Evolutionary conservation across 1,284 basidiomycete genomes (phyloP).

Genomic region (Pulchroboletus neoregius): DNA sequence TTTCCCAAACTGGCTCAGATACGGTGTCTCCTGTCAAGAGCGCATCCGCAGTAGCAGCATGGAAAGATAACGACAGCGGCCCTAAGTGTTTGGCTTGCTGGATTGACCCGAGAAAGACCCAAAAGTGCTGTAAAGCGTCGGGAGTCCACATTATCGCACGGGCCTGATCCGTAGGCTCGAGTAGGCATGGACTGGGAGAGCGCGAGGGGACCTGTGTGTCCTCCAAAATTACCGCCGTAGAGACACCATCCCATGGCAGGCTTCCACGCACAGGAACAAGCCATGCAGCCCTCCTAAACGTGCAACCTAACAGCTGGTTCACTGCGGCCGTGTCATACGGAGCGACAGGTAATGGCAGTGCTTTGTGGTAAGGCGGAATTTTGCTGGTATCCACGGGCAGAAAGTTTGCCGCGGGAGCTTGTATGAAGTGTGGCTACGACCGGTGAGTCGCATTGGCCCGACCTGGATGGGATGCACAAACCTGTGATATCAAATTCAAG

Average conservation of each 20-base stretch:
- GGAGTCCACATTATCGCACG: slow-evolving; percentile 49
- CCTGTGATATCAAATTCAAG: slow-evolving; percentile 28
- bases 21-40: slow-evolving; percentile 10
- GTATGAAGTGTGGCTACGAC: slow-evolving; percentile 31
- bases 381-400: slow-evolving; percentile 18
- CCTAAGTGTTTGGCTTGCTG: slow-evolving; percentile 42
- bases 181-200: slow-evolving; percentile 17
- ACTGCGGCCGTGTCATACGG: slow-evolving; percentile 39
- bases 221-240: slow-evolving; percentile 42
- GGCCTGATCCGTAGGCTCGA: slow-evolving; percentile 14
- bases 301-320: slow-evolving; percentile 26
- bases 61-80: slow-evolving; percentile 51
- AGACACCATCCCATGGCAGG: slow-evolving; percentile 48
- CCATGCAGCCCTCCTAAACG: slow-evolving; percentile 51
- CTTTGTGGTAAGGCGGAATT: slow-evolving; percentile 24
- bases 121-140: slow-evolving; percentile 43
- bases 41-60: slow-evolving; percentile 32
- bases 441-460: slow-evolving; percentile 11
- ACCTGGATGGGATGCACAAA: slow-evolving; percentile 9
- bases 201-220: slow-evolving; percentile 15
- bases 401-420: slow-evolving; percentile 19
- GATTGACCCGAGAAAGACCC: slow-evolving; percentile 48
- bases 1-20: slow-evolving; percentile 23
- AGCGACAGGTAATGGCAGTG: slow-evolving; percentile 37
- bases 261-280: slow-evolving; percentile 58